These are phyloP conservation scores for Pichia terricola DNA, from an alignment of 1,139 yeast species.

Conservation along the genomic window DNA sequence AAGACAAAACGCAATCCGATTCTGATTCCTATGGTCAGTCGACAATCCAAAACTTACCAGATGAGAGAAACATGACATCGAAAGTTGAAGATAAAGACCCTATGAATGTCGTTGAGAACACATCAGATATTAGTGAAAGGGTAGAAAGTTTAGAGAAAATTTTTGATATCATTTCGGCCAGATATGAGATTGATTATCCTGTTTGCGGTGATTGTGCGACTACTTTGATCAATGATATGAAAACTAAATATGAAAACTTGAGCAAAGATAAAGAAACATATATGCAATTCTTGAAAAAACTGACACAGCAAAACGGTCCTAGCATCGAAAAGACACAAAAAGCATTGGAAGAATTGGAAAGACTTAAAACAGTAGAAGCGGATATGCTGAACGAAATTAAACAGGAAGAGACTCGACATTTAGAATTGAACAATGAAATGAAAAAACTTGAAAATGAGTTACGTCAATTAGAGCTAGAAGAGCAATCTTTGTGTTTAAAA, in stretches of 20 bases:
- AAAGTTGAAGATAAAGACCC: too few species aligned
- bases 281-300: conserved; percentile 57
- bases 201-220: conserved; percentile 81
- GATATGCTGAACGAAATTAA: conserved; percentile 33
- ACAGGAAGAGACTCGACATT: conserved; percentile 34
- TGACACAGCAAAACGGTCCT: conserved; percentile 47
- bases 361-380: conserved; percentile 19
- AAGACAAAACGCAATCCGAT: conserved; percentile 6
- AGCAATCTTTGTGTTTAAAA: conserved; percentile 34
- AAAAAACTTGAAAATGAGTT: conserved; percentile 32
- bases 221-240: conserved; percentile 55
- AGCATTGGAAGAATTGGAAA: conserved; percentile 32
- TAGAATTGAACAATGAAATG: conserved; percentile 33
- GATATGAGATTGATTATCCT: conserved; percentile 80
- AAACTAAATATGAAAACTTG: conserved; percentile 61
- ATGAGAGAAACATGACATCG: too few species aligned
- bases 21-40: background rate
- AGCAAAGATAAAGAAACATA: conserved; percentile 76
- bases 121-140: conserved; percentile 25
- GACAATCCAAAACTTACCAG: too few species aligned
- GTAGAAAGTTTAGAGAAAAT: conserved; percentile 43
- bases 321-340: conserved; percentile 34
- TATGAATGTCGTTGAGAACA: conserved; percentile 20
- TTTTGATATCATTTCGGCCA: conserved; percentile 54
- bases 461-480: conserved; percentile 31